phyloP scores from a whole-genome alignment of 1,139 yeast genomes.

The Scheffersomyces lignicola region DNA sequence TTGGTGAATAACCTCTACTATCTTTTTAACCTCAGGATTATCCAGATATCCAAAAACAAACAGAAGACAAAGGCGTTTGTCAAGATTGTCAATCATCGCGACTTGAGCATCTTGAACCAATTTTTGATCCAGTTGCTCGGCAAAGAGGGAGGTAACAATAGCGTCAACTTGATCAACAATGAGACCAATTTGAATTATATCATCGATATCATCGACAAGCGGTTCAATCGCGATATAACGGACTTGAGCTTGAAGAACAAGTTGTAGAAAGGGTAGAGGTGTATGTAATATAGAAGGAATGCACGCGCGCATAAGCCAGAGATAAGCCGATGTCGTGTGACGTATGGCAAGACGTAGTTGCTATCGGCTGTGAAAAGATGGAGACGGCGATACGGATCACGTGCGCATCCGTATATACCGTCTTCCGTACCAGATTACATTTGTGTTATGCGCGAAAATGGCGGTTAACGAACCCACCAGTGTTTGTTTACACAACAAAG shows the following conservation, averaged over 20 bases:
- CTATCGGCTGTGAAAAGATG: no score
- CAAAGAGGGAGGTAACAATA: conserved; percentile 8
- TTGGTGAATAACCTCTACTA: conserved; percentile 43
- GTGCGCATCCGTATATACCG: no score
- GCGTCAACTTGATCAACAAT: conserved; percentile 13
- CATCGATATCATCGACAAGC: conserved; percentile 41
- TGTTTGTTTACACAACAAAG: no score
- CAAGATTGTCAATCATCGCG: conserved; percentile 27
- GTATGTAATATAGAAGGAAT: no score
- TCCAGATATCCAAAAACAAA: conserved; percentile 43
- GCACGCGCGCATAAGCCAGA: no score
- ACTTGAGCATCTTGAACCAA: conserved; percentile 27
- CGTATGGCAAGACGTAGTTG: no score
- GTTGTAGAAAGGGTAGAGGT: background rate
- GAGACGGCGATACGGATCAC: no score
- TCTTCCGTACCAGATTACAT: no score
- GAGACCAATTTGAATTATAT: conserved; percentile 31
- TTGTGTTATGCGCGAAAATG: no score
- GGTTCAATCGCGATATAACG: conserved; percentile 24
- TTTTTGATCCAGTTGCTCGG: conserved; percentile 28
- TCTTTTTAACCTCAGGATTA: conserved; percentile 35
- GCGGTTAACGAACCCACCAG: no score
- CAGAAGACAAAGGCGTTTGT: conserved; percentile 46
- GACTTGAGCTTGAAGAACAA: conserved; percentile 5
- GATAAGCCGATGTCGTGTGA: no score